These are phyloP conservation scores for Lodderomyces margitis DNA, from an alignment of 1,139 yeast species.

Conservation along the genomic window DNA sequence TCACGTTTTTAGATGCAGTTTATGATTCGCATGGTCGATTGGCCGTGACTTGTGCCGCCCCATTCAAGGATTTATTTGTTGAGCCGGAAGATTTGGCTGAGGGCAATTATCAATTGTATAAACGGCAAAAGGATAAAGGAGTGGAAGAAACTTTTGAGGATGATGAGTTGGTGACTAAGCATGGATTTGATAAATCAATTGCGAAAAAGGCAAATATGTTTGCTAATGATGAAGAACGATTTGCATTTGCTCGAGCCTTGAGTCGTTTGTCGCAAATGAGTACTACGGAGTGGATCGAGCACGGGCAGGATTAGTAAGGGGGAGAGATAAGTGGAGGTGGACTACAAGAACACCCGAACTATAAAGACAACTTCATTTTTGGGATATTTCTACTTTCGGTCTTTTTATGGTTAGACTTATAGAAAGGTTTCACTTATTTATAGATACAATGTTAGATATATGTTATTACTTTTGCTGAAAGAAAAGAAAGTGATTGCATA, in stretches of 20 bases:
- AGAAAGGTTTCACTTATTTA: not conserved
- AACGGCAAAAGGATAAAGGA: conserved; percentile 23
- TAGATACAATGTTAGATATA: not conserved
- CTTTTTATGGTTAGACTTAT: not conserved
- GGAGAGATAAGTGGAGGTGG: not conserved
- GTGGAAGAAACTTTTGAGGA: conserved; percentile 42
- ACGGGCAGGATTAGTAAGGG: not conserved
- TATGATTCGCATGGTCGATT: conserved; percentile 85
- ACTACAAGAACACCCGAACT: too few relatives aligned
- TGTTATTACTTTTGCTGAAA: not conserved
- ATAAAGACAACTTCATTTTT: too few relatives aligned
- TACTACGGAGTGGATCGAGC: conserved; percentile 84
- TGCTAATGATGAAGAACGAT: conserved; percentile 81
- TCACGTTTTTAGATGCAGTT: conserved; percentile 91
- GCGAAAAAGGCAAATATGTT: conserved; percentile 82
- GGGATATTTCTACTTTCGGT: too few relatives aligned
- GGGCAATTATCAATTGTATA: conserved; percentile 47
- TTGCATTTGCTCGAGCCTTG: conserved; percentile 94
- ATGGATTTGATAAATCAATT: conserved; percentile 71
- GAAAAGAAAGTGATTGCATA: too few relatives aligned
- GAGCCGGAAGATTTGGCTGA: conserved; percentile 68
- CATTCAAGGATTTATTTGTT: conserved; percentile 80
- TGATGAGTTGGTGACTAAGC: conserved; percentile 64
- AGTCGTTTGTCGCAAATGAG: conserved; percentile 92
- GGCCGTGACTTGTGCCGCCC: conserved; percentile 86